Evolutionary conservation across 2,329 filamentous ascomycete genomes (phyloP), one percentile per base, ranked within the genome.

Genomic region (Phialocephala subalpina): DNA sequence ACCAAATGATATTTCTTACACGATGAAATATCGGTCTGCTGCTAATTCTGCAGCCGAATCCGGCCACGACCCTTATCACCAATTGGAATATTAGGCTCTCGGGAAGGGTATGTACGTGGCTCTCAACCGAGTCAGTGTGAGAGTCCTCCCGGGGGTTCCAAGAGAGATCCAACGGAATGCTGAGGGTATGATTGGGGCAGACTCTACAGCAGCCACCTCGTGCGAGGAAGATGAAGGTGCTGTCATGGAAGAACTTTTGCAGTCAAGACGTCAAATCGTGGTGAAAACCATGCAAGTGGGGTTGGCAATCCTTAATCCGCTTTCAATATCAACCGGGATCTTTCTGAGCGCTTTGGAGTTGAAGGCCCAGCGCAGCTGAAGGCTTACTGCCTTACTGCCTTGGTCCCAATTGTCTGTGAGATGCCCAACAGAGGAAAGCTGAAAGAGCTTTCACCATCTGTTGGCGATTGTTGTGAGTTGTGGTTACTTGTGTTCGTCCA

Each of bases 1-100:
- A 53, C 49, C 18, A 53, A 53, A 20, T 52, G 25, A 53, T 53
- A 33, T 53, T 29, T 49, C n/a, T 22, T 49, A 20, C 18, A 16
- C 38, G 4, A 20, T 53, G 25, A 27, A 42, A 53, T 29, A n/a
- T 53, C 49, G 49, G 25, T 53, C 25, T 53, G 49, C 18, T 18
- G 4, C 29, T 33, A 4, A 33, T 4, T 9, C 9, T 33, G 45
- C 14, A 53, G 49, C 49, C 49, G 22, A 53, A 29, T 8, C 7
- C 25, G 25, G 49, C 27, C 12, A 29, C 2, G 20, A 22, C 25
- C 45, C 20, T 49, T 25, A 25, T 49, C 45, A 53, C 11, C 9
- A 33, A 11, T n/a, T 33, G 9, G 4, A 33, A 9, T 33, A 33
- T 11, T 8, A n/a, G 14, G 14, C 6, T 29, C 49, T 29, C 25